Conservation (phyloP, 495 filamentous ascomycete species). For the Wilcoxina mikolae region DNA sequence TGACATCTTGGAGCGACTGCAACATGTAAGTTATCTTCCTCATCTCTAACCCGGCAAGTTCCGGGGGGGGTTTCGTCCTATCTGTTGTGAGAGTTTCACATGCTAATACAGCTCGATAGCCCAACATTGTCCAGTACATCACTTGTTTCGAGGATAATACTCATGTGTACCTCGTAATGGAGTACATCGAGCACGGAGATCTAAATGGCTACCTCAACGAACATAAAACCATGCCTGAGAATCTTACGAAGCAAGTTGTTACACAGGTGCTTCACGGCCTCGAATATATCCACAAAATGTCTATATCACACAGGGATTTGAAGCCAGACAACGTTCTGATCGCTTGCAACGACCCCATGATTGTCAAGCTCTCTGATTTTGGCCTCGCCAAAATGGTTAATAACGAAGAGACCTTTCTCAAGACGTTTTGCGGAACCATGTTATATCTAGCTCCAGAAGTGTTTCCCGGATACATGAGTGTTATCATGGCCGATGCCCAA, state of each 20-base stretch:
- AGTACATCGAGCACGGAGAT: constrained; percentile 74
- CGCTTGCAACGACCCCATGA: constrained; percentile 50
- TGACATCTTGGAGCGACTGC: constrained; percentile 70
- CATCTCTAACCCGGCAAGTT: too few relatives aligned
- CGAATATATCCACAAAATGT: constrained; percentile 68
- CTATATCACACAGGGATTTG: constrained; percentile 90
- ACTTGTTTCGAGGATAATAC: constrained; percentile 64
- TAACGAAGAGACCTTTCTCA: constrained; percentile 74
- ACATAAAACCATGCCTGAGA: constrained; percentile 48
- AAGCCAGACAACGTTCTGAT: constrained; percentile 97
- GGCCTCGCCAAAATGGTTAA: constrained; percentile 84
- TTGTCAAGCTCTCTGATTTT: constrained; percentile 90
- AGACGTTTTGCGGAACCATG: constrained; percentile 91
- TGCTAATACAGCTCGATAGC: constrained; percentile 33
- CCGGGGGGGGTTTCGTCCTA: not conserved
- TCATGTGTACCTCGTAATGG: constrained; percentile 84
- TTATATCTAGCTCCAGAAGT: constrained; percentile 95
- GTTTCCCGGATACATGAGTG: constrained; percentile 57
- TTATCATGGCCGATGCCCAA: constrained; percentile 4
- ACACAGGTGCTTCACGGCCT: constrained; percentile 66
- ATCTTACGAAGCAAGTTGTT: constrained; percentile 51
- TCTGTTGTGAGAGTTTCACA: not conserved
- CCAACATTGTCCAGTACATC: constrained; percentile 81
- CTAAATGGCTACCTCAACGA: constrained; percentile 54
- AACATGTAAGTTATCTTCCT: constrained; percentile 52